Percentiles rank a stretch among this genome's conserved stretches.
Conservation (phyloP, 257 asterid genomes). For the Petunia secreta region DNA sequence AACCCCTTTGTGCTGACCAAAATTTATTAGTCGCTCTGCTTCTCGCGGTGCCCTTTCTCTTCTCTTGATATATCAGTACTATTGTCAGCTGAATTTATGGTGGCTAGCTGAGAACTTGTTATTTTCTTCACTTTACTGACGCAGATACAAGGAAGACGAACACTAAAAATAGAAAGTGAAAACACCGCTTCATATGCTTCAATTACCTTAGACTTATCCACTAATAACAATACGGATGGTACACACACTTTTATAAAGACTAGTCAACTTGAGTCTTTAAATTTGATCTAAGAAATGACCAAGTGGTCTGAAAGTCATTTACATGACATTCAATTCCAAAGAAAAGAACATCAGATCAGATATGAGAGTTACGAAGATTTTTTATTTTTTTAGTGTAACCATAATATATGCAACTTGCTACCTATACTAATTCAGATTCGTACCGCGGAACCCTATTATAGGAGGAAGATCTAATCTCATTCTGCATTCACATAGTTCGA, state of each 20-base stretch:
- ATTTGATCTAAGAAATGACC: background rate
- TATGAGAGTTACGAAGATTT: no score
- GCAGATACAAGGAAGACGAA: background rate
- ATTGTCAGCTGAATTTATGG: conserved; percentile 20
- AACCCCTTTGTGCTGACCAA: conserved; percentile 12
- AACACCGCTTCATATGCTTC: background rate
- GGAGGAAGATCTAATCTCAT: no score
- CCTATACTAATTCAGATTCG: no score
- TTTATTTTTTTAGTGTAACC: no score
- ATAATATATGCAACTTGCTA: no score
- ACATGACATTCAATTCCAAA: no score
- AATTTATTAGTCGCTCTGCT: conserved; percentile 16
- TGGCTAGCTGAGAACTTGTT: conserved; percentile 12
- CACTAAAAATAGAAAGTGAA: background rate
- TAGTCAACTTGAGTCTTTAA: no score
- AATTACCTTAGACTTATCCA: background rate
- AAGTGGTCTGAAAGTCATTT: no score
- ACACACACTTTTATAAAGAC: background rate
- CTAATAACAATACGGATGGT: background rate
- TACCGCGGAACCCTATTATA: no score
- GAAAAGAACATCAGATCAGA: no score
- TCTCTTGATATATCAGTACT: background rate
- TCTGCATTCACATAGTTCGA: no score
- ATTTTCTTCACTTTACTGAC: background rate
- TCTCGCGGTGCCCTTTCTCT: background rate